phyloP scores from a whole-genome alignment of 306 rosid species.

The Medicago lupulina region DNA sequence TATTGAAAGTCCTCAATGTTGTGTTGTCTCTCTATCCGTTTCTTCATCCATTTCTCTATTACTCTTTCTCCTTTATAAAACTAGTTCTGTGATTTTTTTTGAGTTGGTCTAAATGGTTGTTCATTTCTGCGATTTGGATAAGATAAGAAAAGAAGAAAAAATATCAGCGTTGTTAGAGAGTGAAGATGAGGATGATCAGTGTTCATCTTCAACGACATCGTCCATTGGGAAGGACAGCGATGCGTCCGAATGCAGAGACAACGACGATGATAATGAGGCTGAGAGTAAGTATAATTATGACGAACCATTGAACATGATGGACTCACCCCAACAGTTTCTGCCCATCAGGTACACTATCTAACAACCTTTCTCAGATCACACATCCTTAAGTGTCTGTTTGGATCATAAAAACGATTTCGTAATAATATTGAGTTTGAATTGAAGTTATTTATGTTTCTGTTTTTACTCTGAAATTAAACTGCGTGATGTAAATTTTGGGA shows the following conservation, averaged over 20 bases:
- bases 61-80: not conserved
- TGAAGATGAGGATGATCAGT: constrained; percentile 37
- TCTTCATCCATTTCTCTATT: not conserved
- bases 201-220: constrained; percentile 49
- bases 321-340: constrained; percentile 69
- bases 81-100: not conserved
- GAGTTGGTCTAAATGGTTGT: constrained; percentile 1
- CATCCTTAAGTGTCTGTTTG: not conserved
- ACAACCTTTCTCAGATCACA: not conserved
- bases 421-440: not conserved
- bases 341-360: constrained; percentile 62
- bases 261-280: constrained; percentile 52
- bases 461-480: not conserved
- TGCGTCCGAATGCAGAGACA: constrained; percentile 40
- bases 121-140: not conserved
- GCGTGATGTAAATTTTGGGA: not conserved
- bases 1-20: not conserved
- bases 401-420: not conserved
- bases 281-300: constrained; percentile 71
- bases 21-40: not conserved
- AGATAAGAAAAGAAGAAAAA: not conserved
- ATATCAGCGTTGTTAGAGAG: constrained; percentile 1
- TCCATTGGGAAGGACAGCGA: constrained; percentile 90
- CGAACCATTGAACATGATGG: constrained; percentile 69
- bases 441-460: not conserved